These are phyloP conservation scores for Zhuliangozyma parablackwelliae DNA, from an alignment of 1,139 yeast genomes.

Conservation along the genomic window DNA sequence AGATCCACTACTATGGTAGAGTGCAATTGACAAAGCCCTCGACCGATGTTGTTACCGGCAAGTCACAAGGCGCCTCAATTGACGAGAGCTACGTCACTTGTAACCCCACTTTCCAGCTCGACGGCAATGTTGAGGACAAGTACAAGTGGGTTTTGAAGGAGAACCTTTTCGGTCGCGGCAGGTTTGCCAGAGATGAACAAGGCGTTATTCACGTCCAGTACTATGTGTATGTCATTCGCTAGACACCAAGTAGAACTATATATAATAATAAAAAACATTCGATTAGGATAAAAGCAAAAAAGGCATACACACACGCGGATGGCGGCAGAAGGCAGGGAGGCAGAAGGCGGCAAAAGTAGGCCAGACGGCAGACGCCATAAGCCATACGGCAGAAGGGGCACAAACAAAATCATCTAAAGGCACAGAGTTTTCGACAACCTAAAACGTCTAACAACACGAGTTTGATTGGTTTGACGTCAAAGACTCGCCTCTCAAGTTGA, in stretches of 20 bases:
- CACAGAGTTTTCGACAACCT: too few species aligned
- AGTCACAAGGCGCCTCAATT: conserved; percentile 26
- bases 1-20: conserved; percentile 43
- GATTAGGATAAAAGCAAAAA: too few species aligned
- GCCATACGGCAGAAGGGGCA: too few species aligned
- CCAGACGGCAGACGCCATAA: too few species aligned
- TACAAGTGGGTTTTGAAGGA: conserved; percentile 45
- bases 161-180: conserved; percentile 50
- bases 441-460: conserved; percentile 64
- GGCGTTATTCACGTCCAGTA: conserved; percentile 50
- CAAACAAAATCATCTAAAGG: too few species aligned
- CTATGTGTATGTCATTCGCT: conserved; percentile 33
- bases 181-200: conserved; percentile 42
- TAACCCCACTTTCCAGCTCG: conserved; percentile 41
- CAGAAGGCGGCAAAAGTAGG: too few species aligned
- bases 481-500: conserved; percentile 86
- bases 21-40: conserved; percentile 31
- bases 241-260: background rate
- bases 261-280: too few species aligned
- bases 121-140: conserved; percentile 33
- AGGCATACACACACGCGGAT: too few species aligned
- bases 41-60: conserved; percentile 27
- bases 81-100: conserved; percentile 46
- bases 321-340: too few species aligned
- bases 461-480: conserved; percentile 62